Base-by-base conservation (phyloP, 2,329 filamentous ascomycete species). In the Fusarium burgessii region DNA sequence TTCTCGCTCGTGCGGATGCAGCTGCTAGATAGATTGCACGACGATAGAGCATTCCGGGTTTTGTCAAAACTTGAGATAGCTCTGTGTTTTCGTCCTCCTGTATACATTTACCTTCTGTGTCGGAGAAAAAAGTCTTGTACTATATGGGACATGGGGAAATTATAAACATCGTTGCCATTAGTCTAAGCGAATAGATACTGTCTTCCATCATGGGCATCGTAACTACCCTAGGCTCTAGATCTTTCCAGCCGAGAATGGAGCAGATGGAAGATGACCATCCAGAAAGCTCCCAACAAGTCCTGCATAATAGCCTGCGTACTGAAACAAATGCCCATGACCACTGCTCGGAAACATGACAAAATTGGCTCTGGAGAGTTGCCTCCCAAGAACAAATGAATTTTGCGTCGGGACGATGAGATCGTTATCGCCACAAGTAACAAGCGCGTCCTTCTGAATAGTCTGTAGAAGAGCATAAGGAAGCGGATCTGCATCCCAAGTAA, bases 241-340 rank as follows among this genome's bases (percentile, higher is more conserved):
- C 17, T 25, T 6, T 12, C 49, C 49, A 2, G 23, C 49, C 6
- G 49, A 51, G 23, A 51, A 51, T 0, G 2, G 1, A 38, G 49
- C 2, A 20, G 9, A 5, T 0, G 49, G 49, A 2, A 51, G 49
- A 2, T 12, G 0, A 0, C 33, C 49, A 7, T 51, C 33, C 0
- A 51, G 4, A 1, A 51, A 38, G 2, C 1, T n/a, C 7, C 33
- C 49, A 25, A 38, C 49, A 0, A 51, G 33, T 4, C 23, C 10
- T 17, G 33, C 23, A 9, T 51, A 51, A 6, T 51, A 38, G 0
- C 2, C 23, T 1, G 49, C 33, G 3, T 20, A 51, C 1, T 51
- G 49, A 12, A 51, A 51, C 17, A 51, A 17, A 9, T 51, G 49
- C 0, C 49, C 49, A 11, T 51, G 49, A 0, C 49, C 49, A 38